Conservation (phyloP, 108 stramenopile species). For the Pelagomonas calceolata region DNA sequence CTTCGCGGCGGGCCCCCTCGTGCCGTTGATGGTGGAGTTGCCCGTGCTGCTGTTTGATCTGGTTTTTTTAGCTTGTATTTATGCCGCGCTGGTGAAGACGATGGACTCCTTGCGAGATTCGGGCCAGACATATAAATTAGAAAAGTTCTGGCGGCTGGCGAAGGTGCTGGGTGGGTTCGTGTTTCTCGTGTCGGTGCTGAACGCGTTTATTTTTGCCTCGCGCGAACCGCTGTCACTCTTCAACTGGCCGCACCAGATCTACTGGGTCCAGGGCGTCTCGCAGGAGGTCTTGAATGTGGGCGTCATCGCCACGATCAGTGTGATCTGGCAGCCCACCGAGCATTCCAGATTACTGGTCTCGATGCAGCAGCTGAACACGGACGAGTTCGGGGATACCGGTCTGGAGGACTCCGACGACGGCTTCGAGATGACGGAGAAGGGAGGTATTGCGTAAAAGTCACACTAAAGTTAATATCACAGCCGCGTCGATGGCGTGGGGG, state of each 20-base stretch:
- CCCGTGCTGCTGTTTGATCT: not conserved
- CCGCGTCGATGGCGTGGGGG: too few species aligned
- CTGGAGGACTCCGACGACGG: not conserved
- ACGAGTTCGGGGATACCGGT: not conserved
- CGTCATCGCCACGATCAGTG: conserved; percentile 22
- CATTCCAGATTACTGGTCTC: not conserved
- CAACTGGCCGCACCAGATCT: conserved; percentile 24
- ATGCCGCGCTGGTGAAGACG: not conserved
- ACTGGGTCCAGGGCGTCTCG: conserved; percentile 24
- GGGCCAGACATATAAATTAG: conserved; percentile 13
- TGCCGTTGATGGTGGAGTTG: not conserved
- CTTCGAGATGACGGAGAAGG: not conserved
- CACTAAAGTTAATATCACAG: too few species aligned
- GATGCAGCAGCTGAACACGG: not conserved
- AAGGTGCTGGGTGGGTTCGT: conserved; percentile 18
- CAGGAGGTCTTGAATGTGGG: conserved; percentile 30
- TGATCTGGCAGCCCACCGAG: conserved; percentile 21
- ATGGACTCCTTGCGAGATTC: not conserved
- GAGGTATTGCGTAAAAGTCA: too few species aligned
- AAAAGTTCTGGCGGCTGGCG: conserved; percentile 25
- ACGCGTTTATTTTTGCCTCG: not conserved
- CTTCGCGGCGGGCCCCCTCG: not conserved
- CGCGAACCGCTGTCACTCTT: too few species aligned
- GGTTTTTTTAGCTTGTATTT: conserved; percentile 15
- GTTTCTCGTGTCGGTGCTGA: not conserved